phyloP scores from a whole-genome alignment of 208 protist species.

The Naegleria gruberi region DNA sequence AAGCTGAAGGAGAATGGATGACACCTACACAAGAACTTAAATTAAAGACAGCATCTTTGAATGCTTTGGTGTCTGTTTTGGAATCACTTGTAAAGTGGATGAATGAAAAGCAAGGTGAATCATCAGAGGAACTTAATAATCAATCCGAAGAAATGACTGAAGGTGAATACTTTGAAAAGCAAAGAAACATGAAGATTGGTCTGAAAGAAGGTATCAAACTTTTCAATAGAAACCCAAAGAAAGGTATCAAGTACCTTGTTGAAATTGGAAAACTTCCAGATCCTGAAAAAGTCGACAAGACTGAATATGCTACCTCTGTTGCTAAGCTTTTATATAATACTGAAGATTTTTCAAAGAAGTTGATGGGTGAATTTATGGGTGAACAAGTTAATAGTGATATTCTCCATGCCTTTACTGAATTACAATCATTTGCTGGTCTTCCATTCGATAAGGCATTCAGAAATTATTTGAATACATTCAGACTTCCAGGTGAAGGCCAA shows the following conservation, averaged over 20 bases:
- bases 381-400: conserved; percentile 45
- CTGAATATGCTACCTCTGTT: not conserved
- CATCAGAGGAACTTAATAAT: not conserved
- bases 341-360: conserved; percentile 39
- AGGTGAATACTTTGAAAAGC: conserved; percentile 12
- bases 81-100: conserved; percentile 3
- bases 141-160: not conserved
- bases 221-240: not conserved
- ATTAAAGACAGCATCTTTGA: not conserved
- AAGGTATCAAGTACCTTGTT: conserved; percentile 12
- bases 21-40: not conserved
- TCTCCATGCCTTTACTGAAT: conserved; percentile 51
- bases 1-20: conserved; percentile 7
- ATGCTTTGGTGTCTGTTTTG: not conserved
- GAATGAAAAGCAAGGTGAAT: not conserved
- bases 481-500: conserved; percentile 74
- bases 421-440: conserved; percentile 26
- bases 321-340: conserved; percentile 26
- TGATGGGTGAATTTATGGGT: conserved; percentile 60
- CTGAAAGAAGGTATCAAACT: conserved; percentile 2
- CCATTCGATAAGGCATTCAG: conserved; percentile 43
- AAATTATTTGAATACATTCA: conserved; percentile 62
- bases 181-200: conserved; percentile 8
- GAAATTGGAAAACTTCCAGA: not conserved
- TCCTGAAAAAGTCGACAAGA: not conserved